These are phyloP conservation scores for Candolleomyces efflorescens DNA, from an alignment of 768 basidiomycete genomes.

Conservation along the genomic window DNA sequence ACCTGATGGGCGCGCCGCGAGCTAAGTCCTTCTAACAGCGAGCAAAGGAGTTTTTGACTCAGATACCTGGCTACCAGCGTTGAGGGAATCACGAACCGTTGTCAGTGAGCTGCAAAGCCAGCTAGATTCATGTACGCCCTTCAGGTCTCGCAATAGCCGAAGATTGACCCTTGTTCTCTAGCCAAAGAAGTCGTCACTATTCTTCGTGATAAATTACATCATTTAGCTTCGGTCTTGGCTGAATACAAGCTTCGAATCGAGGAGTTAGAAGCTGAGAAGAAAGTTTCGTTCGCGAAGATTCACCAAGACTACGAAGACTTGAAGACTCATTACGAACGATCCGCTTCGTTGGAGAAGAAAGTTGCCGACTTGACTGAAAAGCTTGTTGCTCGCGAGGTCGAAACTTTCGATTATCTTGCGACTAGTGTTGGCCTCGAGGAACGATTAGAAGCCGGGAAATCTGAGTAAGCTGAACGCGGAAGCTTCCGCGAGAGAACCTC, in stretches of 20 bases:
- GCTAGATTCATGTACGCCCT: conserved; percentile 22
- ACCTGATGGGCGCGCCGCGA: too few species aligned
- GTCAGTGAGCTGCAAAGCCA: conserved; percentile 23
- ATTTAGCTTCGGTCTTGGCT: conserved; percentile 28
- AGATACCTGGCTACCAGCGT: neutral
- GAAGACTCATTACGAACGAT: neutral
- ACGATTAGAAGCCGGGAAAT: conserved; percentile 15
- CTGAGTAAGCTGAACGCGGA: conserved; percentile 9
- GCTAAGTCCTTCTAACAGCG: neutral
- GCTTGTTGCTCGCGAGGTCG: conserved; percentile 24
- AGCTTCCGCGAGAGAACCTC: neutral
- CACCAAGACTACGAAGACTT: conserved; percentile 13
- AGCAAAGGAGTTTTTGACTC: neutral
- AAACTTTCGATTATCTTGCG: conserved; percentile 21
- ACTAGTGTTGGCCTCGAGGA: conserved; percentile 18
- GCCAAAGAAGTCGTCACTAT: conserved; percentile 36
- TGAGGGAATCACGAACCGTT: conserved; percentile 17
- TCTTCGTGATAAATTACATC: conserved; percentile 34
- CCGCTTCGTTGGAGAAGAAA: conserved; percentile 16
- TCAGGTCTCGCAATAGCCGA: neutral
- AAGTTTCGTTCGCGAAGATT: conserved; percentile 15
- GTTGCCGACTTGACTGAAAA: conserved; percentile 19
- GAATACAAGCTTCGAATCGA: conserved; percentile 26
- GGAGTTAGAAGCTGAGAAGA: conserved; percentile 33
- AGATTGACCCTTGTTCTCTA: conserved; percentile 10